Evolutionary conservation across 2,329 filamentous ascomycete genomes (phyloP), one percentile per base, ranked within the genome.

Genomic region (Cordyceps farinosa): DNA sequence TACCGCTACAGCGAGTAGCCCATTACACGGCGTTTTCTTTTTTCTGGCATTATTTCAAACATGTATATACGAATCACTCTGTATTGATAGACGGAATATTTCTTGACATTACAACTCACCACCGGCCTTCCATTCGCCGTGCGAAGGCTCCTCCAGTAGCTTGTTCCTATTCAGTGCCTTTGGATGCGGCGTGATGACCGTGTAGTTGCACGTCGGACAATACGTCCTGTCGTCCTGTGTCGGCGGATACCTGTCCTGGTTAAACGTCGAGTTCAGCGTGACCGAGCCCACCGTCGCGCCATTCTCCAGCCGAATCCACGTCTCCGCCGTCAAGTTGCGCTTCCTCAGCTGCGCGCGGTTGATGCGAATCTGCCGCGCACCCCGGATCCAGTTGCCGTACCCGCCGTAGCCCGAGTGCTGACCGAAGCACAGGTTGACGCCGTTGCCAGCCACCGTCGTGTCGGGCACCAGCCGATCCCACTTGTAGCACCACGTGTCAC

Each of bases 401-500:
- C 89, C 88, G 0, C 88, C 89, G 62, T 90, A 90, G 0, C 89
- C 88, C 0, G 85, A 82, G 67, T 88, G 87, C 66, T 89, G 84
- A 5, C 86, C 86, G 69, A 88, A 90, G 67, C 81, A 84, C 10
- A 84, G 67, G 52, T 79, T 76, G n/a, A 79, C 68, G 1, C 79
- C 80, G 62, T 78, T 80, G 0, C 80, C 82, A 0, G 67, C 62
- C 6, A 77, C 68, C 0, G 68, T 66, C 70, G 77, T 73, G 2
- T 71, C 74, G 8, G 70, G 68, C 0, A 77, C 73, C 1, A 71
- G 67, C 2, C 75, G 71, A 15, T 80, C 72, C 81, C 80, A 84
- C 64, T 76, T 78, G 62, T 76, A 80, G 67, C 83, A 87, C 84
- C 84, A 87, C 2, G 82, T 80, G 65, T 85, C 78, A 0, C 83